Evolutionary conservation across 2,329 filamentous ascomycete species (phyloP).

Genomic region (Thermoascus crustaceus): DNA sequence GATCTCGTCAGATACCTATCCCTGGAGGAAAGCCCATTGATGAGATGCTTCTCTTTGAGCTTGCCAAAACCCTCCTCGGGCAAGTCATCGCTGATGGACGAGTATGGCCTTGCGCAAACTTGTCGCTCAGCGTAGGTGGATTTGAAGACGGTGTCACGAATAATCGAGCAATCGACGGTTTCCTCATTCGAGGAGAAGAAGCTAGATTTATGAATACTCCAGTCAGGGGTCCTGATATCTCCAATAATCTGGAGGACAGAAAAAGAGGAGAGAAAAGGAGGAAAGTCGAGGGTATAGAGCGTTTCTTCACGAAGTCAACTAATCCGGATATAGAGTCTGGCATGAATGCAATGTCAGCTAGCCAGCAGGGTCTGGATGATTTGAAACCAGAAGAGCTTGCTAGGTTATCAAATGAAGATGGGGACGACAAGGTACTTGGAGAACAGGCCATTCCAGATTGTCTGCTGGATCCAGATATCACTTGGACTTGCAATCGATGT

Average conservation of each 20-base stretch:
- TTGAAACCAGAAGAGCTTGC: too few relatives aligned
- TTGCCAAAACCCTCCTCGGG: conserved; percentile 66
- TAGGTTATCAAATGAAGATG: too few relatives aligned
- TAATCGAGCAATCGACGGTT: conserved; percentile 78
- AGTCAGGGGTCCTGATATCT: conserved; percentile 11
- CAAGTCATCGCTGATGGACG: conserved; percentile 71
- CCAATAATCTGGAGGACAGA: conserved; percentile 9
- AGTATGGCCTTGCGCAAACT: conserved; percentile 85
- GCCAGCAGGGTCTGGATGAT: background rate
- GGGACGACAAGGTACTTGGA: too few relatives aligned
- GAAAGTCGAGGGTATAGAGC: conserved; percentile 46
- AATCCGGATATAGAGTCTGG: conserved; percentile 7
- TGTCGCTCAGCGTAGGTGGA: conserved; percentile 80
- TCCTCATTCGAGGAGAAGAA: conserved; percentile 62
- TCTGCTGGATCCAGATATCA: conserved; percentile 34
- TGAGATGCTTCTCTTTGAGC: conserved; percentile 62
- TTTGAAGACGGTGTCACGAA: conserved; percentile 81
- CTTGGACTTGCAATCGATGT: conserved; percentile 68
- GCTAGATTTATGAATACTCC: conserved; percentile 39
- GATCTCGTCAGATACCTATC: conserved; percentile 68
- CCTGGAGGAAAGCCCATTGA: conserved; percentile 66
- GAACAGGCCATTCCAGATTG: too few relatives aligned
- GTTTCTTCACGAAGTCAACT: conserved; percentile 47
- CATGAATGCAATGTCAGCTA: background rate
- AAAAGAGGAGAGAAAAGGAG: conserved; percentile 34